Percentiles rank a stretch among this genome's conserved stretches.
phyloP scores from a whole-genome alignment of 2,329 filamentous ascomycete species.

The Epichloe elymi region DNA sequence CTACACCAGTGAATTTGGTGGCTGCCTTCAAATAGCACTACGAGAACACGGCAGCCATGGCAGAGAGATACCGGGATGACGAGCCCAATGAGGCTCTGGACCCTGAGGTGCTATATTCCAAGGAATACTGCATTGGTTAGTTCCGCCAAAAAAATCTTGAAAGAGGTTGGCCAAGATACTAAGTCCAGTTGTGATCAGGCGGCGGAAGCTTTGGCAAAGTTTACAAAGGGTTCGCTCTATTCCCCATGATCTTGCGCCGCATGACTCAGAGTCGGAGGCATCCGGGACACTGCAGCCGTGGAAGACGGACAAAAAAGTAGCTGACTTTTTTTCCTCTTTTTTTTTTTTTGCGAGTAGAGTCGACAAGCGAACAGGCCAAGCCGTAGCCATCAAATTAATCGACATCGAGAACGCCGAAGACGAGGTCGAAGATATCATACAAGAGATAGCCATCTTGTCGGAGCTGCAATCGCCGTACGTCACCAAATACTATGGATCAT shows the following conservation, averaged over 20 bases:
- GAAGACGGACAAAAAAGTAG: background rate
- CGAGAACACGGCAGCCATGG: conserved; percentile 24
- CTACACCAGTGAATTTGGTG: background rate
- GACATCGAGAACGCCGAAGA: conserved; percentile 98
- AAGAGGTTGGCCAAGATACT: conserved; percentile 10
- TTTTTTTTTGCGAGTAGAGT: conserved; percentile 41
- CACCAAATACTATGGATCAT: conserved; percentile 95
- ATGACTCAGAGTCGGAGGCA: background rate
- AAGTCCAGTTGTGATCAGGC: conserved; percentile 36
- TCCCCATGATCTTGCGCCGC: background rate
- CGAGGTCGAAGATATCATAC: conserved; percentile 98
- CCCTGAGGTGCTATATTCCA: conserved; percentile 84
- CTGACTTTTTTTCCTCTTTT: background rate
- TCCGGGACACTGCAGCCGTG: background rate
- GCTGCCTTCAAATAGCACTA: background rate
- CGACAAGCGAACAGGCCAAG: conserved; percentile 82
- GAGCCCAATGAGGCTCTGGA: conserved; percentile 47
- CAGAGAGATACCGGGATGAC: conserved; percentile 33
- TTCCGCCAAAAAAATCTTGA: conserved; percentile 5
- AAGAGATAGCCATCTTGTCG: conserved; percentile 94
- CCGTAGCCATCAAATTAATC: conserved; percentile 96
- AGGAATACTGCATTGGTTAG: conserved; percentile 77
- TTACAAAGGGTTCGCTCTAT: conserved; percentile 67
- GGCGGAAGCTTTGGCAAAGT: conserved; percentile 98
- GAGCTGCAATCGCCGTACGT: conserved; percentile 93